A percentile compares a stretch with the other conserved stretches of the same genome.
These are phyloP conservation scores for Brassica juncea DNA, from an alignment of 345 rosid species.

Conservation along the genomic window DNA sequence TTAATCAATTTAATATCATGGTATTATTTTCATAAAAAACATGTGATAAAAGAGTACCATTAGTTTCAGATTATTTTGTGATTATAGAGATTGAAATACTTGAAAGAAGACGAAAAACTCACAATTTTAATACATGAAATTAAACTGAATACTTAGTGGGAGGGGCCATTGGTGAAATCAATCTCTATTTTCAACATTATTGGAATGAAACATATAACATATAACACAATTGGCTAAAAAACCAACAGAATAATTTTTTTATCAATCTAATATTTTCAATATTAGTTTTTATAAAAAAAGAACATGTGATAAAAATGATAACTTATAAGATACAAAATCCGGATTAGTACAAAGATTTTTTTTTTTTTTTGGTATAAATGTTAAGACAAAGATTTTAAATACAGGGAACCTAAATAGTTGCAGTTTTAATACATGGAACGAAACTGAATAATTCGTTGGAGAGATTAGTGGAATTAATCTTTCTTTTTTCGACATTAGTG, in stretches of 20 bases:
- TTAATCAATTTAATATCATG: background rate
- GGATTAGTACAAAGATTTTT: background rate
- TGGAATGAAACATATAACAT: background rate
- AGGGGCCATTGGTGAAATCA: constrained; percentile 3
- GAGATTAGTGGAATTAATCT: constrained; percentile 24
- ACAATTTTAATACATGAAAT: background rate
- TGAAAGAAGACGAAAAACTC: background rate
- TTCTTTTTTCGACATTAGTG: constrained; percentile 8
- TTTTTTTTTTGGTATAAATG: no score
- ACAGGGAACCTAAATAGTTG: background rate
- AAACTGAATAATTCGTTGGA: constrained; percentile 17
- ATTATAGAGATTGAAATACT: background rate
- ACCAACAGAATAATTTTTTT: background rate
- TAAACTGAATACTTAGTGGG: constrained; percentile 13
- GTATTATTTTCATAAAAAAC: background rate
- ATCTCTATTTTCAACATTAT: constrained; percentile 2
- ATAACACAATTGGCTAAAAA: background rate
- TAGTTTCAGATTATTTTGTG: background rate
- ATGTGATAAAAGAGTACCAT: background rate
- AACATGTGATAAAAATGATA: background rate
- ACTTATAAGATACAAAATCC: background rate
- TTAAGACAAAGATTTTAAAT: background rate
- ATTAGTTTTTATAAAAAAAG: background rate
- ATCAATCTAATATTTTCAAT: no score
- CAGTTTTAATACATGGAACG: background rate